Evolutionary conservation across 2,329 filamentous ascomycete genomes (phyloP).

Genomic region (Phyllosticta ampelicida): DNA sequence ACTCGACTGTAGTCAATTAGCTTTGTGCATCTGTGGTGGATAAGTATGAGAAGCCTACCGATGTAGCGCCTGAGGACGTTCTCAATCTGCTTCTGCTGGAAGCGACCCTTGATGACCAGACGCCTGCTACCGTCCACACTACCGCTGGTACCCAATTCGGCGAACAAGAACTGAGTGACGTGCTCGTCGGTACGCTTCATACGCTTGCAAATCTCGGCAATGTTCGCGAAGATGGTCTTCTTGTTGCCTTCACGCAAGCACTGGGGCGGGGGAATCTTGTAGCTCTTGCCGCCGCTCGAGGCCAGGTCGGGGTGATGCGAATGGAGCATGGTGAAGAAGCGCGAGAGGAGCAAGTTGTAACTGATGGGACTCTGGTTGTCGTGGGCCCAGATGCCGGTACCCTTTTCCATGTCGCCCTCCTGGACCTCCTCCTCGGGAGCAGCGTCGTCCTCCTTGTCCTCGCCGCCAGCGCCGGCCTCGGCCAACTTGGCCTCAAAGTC

Average conservation of each 20-base stretch:
- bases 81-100: constrained; percentile 99
- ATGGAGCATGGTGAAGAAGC: constrained; percentile 91
- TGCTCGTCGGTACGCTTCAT: constrained; percentile 99
- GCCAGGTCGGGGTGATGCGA: constrained; percentile 96
- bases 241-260: constrained; percentile 99
- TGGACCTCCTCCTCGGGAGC: constrained; percentile 40
- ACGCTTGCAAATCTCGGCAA: constrained; percentile 95
- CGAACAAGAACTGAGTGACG: constrained; percentile 93
- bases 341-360: constrained; percentile 75
- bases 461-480: constrained; percentile 44
- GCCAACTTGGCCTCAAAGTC: constrained; percentile 60
- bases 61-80: constrained; percentile 94
- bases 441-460: constrained; percentile 47
- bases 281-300: constrained; percentile 79
- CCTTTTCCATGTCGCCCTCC: constrained; percentile 68
- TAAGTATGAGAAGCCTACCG: constrained; percentile 46
- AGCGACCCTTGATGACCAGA: constrained; percentile 97
- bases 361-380: constrained; percentile 65
- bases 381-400: constrained; percentile 85
- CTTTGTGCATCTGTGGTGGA: background rate
- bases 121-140: constrained; percentile 87
- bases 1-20: constrained; percentile 56
- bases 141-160: constrained; percentile 93
- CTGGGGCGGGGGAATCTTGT: constrained; percentile 98
- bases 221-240: constrained; percentile 99